Conservation (phyloP, 1,284 basidiomycete species). For the Melampsora abietis-canadensis region DNA sequence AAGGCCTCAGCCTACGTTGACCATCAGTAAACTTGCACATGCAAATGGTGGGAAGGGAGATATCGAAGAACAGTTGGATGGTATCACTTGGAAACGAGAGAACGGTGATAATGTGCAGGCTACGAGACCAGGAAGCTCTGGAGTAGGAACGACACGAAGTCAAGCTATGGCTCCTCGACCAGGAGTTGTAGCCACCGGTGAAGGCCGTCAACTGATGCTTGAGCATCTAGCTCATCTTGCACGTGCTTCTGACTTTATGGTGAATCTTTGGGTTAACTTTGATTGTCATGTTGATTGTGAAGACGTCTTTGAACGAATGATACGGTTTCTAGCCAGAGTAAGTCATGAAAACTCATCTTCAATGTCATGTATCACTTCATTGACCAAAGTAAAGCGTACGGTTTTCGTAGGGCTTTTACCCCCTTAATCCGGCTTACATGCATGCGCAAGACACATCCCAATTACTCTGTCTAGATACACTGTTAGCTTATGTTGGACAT, state of each 20-base stretch:
- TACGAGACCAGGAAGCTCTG: slow-evolving; percentile 52
- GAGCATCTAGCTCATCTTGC: slow-evolving; percentile 81
- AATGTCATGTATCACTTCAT: not conserved
- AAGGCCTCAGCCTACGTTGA: slow-evolving; percentile 53
- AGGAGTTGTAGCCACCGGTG: slow-evolving; percentile 58
- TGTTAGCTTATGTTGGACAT: slow-evolving; percentile 79
- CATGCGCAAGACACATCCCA: slow-evolving; percentile 74
- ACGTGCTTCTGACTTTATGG: slow-evolving; percentile 77
- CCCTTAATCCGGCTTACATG: slow-evolving; percentile 62
- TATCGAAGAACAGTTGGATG: slow-evolving; percentile 49
- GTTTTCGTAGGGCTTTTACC: slow-evolving; percentile 68
- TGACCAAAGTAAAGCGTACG: not conserved
- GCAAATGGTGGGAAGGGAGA: slow-evolving; percentile 50
- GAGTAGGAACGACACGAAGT: slow-evolving; percentile 56
- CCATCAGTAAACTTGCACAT: slow-evolving; percentile 46
- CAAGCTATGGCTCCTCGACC: slow-evolving; percentile 56
- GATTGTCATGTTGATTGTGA: slow-evolving; percentile 96
- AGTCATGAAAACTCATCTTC: slow-evolving; percentile 44
- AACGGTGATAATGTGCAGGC: slow-evolving; percentile 44
- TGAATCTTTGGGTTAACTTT: slow-evolving; percentile 92
- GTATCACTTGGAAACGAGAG: slow-evolving; percentile 48
- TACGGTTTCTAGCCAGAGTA: slow-evolving; percentile 70
- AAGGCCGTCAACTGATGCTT: slow-evolving; percentile 82
- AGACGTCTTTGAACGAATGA: slow-evolving; percentile 86
- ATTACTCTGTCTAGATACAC: slow-evolving; percentile 80